These are phyloP conservation scores for Apiospora aurea DNA, from an alignment of 2,329 filamentous ascomycete genomes.

Conservation along the genomic window DNA sequence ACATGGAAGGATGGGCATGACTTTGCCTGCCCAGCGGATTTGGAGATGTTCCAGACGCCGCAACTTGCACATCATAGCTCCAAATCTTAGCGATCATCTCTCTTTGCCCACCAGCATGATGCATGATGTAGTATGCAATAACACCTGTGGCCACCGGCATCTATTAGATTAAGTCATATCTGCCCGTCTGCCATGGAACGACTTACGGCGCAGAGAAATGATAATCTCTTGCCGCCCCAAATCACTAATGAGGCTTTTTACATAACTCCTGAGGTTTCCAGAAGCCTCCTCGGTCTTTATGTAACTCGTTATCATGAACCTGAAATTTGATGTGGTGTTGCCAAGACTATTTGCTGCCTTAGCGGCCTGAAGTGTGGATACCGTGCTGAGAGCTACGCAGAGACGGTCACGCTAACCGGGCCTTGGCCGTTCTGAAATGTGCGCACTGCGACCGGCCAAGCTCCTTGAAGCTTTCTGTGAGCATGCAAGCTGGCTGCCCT, in stretches of 20 bases:
- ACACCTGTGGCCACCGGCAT: background rate
- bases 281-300: background rate
- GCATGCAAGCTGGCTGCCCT: conserved; percentile 21
- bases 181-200: background rate
- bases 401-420: background rate
- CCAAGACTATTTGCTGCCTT: conserved; percentile 29
- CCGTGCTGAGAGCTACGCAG: conserved; percentile 37
- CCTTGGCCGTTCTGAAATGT: conserved; percentile 26
- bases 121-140: conserved; percentile 16
- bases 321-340: conserved; percentile 25
- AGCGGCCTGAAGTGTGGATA: conserved; percentile 28
- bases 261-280: conserved; percentile 10
- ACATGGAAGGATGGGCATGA: background rate
- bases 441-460: conserved; percentile 10
- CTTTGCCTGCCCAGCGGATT: background rate
- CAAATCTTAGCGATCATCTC: conserved; percentile 13
- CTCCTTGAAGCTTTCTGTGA: conserved; percentile 20
- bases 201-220: background rate
- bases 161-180: background rate
- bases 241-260: background rate
- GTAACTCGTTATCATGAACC: conserved; percentile 15
- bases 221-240: background rate
- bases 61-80: background rate
- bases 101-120: background rate
- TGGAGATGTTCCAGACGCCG: conserved; percentile 11